These are phyloP conservation scores for Capsella rubella DNA, from an alignment of 441 rosid genomes.

Conservation along the genomic window DNA sequence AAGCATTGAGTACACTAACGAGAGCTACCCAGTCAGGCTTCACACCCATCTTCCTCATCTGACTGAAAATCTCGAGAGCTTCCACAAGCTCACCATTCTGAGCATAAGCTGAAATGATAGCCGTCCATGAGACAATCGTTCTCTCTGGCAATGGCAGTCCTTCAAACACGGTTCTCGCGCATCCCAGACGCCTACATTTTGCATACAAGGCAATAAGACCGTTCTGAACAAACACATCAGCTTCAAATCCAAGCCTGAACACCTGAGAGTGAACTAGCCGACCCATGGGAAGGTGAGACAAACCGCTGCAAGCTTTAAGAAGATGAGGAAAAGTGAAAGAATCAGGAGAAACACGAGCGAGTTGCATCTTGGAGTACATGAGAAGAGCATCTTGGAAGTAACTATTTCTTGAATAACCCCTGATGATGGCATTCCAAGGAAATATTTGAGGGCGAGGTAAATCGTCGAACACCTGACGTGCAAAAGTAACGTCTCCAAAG, in stretches of 20 bases:
- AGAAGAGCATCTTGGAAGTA: conserved; percentile 54
- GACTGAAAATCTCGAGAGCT: conserved; percentile 62
- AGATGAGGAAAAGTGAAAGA: conserved; percentile 67
- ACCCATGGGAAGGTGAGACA: conserved; percentile 54
- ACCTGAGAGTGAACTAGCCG: conserved; percentile 64
- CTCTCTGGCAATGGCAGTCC: conserved; percentile 52
- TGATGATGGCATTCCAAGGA: conserved; percentile 77
- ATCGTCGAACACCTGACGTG: conserved; percentile 70
- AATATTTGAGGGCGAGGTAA: conserved; percentile 68
- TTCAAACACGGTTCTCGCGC: conserved; percentile 64
- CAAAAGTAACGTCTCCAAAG: conserved; percentile 56
- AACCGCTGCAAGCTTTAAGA: conserved; percentile 66
- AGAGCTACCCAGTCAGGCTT: conserved; percentile 76
- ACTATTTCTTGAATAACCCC: conserved; percentile 59
- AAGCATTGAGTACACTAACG: conserved; percentile 74
- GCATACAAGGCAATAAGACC: conserved; percentile 75
- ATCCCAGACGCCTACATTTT: conserved; percentile 57
- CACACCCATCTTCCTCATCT: conserved; percentile 62
- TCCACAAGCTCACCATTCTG: conserved; percentile 73
- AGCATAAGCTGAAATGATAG: conserved; percentile 73
- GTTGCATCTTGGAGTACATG: conserved; percentile 64
- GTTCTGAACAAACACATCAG: conserved; percentile 75
- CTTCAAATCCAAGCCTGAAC: conserved; percentile 65
- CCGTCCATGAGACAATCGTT: conserved; percentile 76
- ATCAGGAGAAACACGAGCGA: conserved; percentile 60